Conservation (phyloP, 202 grass and related monocot genomes). For the Cymbopogon flexuosus region DNA sequence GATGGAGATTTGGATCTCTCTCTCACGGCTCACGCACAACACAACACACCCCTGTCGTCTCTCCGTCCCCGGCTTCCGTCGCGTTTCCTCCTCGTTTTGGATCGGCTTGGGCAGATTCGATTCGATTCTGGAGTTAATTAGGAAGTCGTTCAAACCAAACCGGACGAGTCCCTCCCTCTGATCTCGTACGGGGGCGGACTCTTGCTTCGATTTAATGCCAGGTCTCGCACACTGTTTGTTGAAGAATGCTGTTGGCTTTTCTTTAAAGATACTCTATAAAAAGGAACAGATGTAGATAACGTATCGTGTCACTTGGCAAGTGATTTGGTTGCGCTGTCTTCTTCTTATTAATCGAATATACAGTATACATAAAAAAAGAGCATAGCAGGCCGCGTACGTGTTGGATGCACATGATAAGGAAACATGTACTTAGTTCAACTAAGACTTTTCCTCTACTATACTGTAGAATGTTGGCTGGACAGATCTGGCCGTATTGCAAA, state of each 20-base stretch:
- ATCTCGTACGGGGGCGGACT: background rate
- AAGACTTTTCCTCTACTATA: no score
- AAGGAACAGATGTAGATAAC: no score
- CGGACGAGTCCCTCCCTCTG: background rate
- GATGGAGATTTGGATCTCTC: slow-evolving; percentile 1
- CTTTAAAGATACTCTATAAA: background rate
- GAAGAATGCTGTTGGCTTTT: slow-evolving; percentile 18
- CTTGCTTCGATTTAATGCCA: slow-evolving; percentile 13
- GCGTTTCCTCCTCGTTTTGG: background rate
- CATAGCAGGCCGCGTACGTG: no score
- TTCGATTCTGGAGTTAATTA: background rate
- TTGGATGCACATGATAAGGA: no score
- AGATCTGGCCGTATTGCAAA: no score
- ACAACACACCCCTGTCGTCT: background rate
- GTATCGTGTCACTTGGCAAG: no score
- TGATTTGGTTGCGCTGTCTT: no score
- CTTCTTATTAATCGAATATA: no score
- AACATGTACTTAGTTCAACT: background rate
- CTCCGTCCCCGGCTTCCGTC: background rate
- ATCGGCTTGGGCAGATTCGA: background rate
- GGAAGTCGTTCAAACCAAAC: background rate
- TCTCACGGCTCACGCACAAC: background rate
- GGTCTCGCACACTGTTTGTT: background rate
- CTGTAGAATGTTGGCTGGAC: no score
- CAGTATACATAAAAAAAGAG: no score